Conservation (phyloP, 495 filamentous ascomycete species). For the Tetracladium setigerum region DNA sequence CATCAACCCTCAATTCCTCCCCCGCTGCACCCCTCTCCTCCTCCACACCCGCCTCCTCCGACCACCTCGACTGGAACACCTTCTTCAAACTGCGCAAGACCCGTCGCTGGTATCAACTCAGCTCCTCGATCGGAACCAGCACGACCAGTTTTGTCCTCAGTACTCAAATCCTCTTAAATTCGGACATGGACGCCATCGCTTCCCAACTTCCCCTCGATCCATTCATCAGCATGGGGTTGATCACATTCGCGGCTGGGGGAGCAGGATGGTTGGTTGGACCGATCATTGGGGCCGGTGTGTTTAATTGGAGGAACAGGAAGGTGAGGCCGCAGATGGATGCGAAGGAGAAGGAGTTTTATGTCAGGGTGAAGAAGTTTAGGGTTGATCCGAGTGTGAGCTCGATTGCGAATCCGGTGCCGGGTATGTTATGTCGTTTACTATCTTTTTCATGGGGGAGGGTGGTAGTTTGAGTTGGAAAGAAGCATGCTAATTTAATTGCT, state of each 20-base stretch:
- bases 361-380: slow-evolving; percentile 76
- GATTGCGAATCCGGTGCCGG: slow-evolving; percentile 42
- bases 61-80: slow-evolving; percentile 75
- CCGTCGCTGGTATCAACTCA: slow-evolving; percentile 75
- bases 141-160: slow-evolving; percentile 49
- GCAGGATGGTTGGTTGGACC: slow-evolving; percentile 84
- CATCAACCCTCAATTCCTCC: slow-evolving; percentile 5
- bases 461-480: slow-evolving; percentile 30
- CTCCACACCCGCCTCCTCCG: neutral
- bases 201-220: slow-evolving; percentile 73
- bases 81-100: slow-evolving; percentile 86
- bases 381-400: slow-evolving; percentile 67
- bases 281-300: slow-evolving; percentile 65
- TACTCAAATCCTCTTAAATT: slow-evolving; percentile 52
- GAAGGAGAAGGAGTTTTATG: slow-evolving; percentile 92
- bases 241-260: slow-evolving; percentile 62
- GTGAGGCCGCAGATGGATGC: slow-evolving; percentile 59
- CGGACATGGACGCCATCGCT: slow-evolving; percentile 60
- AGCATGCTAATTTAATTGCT: neutral
- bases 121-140: slow-evolving; percentile 59
- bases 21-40: neutral
- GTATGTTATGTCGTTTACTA: slow-evolving; percentile 8
- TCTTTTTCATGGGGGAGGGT: slow-evolving; percentile 4
- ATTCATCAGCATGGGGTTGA: slow-evolving; percentile 71
- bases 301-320: slow-evolving; percentile 60